These are phyloP conservation scores for Candida coquimbonensis DNA, from an alignment of 805 yeast genomes.

Conservation along the genomic window DNA sequence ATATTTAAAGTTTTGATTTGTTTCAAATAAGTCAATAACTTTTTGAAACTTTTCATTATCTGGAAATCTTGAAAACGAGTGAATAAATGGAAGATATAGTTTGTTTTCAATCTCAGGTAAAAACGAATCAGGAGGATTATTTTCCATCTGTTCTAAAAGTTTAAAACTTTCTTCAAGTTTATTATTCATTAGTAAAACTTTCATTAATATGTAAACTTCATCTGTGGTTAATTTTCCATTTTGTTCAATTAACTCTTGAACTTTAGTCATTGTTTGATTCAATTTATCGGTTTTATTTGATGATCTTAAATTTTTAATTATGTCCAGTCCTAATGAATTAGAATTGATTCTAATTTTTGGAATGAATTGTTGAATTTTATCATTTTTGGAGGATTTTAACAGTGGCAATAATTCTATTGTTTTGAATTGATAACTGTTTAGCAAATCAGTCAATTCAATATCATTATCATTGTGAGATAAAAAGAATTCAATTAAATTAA, in stretches of 20 bases:
- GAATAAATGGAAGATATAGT: conserved; percentile 34
- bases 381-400: neutral
- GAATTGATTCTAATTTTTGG: neutral
- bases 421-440: neutral
- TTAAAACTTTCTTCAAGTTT: conserved; percentile 25
- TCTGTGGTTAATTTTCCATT: conserved; percentile 15
- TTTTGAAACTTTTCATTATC: conserved; percentile 23
- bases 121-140: conserved; percentile 10
- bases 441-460: neutral
- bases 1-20: conserved; percentile 12
- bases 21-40: conserved; percentile 26
- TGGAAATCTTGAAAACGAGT: conserved; percentile 25
- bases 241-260: conserved; percentile 8
- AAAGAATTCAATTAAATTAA: conserved; percentile 21
- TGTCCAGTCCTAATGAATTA: neutral
- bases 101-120: conserved; percentile 35
- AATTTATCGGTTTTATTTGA: conserved; percentile 10
- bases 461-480: conserved; percentile 7
- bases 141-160: conserved; percentile 28
- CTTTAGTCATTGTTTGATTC: conserved; percentile 6
- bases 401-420: neutral
- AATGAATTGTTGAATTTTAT: neutral
- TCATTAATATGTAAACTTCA: conserved; percentile 22
- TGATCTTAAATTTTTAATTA: neutral
- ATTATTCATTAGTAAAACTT: conserved; percentile 19